Conservation (phyloP, 108 stramenopile species). For the Chaetoceros muelleri region DNA sequence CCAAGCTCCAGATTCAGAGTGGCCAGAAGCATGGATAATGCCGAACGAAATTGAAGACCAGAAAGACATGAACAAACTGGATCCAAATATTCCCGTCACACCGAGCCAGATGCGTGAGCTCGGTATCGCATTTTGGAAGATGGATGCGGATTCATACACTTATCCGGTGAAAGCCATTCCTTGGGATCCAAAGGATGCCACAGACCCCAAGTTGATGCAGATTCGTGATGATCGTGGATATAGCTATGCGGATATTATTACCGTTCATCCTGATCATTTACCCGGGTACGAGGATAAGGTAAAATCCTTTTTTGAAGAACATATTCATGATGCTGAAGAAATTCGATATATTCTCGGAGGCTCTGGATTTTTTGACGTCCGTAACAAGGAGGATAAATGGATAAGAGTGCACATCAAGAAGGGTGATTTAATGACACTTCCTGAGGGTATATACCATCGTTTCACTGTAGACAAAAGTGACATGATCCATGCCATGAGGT, state of each 20-base stretch:
- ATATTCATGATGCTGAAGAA: constrained; percentile 96
- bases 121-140: constrained; percentile 78
- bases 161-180: constrained; percentile 75
- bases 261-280: constrained; percentile 81
- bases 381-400: constrained; percentile 81
- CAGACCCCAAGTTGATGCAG: constrained; percentile 53
- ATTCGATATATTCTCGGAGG: constrained; percentile 90
- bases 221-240: constrained; percentile 47
- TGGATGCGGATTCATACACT: constrained; percentile 56
- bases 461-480: constrained; percentile 86
- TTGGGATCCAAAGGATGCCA: constrained; percentile 75
- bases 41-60: constrained; percentile 54
- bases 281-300: constrained; percentile 86
- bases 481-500: constrained; percentile 88
- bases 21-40: constrained; percentile 70
- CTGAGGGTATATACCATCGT: constrained; percentile 79
- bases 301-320: constrained; percentile 92
- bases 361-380: constrained; percentile 89
- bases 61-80: constrained; percentile 39
- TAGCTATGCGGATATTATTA: constrained; percentile 87
- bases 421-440: constrained; percentile 93
- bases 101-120: constrained; percentile 37
- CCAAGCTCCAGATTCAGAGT: constrained; percentile 27
- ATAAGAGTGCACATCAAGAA: constrained; percentile 86
- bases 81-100: constrained; percentile 58